Evolutionary conservation across 345 rosid genomes (phyloP), one percentile per base, ranked within the genome.

Genomic region (Aethionema arabicum): DNA sequence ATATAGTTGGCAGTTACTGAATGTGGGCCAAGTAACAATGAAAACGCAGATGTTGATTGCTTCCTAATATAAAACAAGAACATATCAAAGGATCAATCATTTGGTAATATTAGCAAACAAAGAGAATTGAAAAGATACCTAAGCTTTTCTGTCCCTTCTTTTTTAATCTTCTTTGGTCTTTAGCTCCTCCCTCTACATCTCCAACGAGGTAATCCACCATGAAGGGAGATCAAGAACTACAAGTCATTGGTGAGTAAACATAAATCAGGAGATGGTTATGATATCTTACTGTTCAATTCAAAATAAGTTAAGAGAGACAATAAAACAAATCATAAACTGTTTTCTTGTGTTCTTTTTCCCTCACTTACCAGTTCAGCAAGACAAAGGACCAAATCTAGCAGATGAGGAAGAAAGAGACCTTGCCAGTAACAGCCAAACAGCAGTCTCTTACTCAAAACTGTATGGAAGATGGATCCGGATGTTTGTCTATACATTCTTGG

Each of bases 401-500:
- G 60, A 13, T 49, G 21, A 49, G 12, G 61, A 56, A 5, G 27
- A 73, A 62, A n/a, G 12, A 37, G 50, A 8, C 7, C 32, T 29
- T 7, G 48, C 16, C 49, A 54, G 33, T 59, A 42, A 27, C 67
- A 62, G 65, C 56, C 60, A 42, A 58, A 15, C 47, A 62, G n/a
- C 13, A 63, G 52, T 51, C n/a, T n/a, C 74, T 52, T 8, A 16
- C 63, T 61, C 70, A 3, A 60, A 37, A 48, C 61, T 31, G 7
- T 73, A 57, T 60, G 69, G 44, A 56, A 27, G 78, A 75, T 79
- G 83, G 88, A 27, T 79, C 12, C 48, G 67, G 39, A 42, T 81
- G 11, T 47, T 55, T 13, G 3, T 66, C 36, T 80, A 70, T 27
- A 29, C 79, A 33, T 14, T 79, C 45, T 72, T 64, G 12, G 72